Evolutionary conservation across 148 eudicot genomes (phyloP), one percentile per base, ranked within the genome.

Genomic region (Chenopodium album): DNA sequence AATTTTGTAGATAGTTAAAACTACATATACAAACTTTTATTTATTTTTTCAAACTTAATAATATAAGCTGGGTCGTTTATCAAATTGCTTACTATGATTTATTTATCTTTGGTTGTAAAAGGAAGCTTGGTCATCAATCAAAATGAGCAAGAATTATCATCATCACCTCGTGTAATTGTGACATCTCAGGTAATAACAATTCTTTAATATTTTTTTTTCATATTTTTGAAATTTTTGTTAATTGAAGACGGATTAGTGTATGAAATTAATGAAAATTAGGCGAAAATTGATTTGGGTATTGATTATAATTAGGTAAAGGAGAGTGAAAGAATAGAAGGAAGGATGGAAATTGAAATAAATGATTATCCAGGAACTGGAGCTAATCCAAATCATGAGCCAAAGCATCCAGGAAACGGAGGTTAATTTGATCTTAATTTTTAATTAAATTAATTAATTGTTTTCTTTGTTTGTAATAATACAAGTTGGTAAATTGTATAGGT

Each of bases 351-450:
- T 16, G 85, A 85, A 29, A 50, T 66, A 4, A 75, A 52, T n/a
- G 87, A 85, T 73, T 85, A 85, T 34, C 71, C 87, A 13, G 85
- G 83, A 8, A 47, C 85, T 31, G 82, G 82, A 62, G 87, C 87
- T 75, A 85, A 85, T 64, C 70, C 9, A 44, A 80, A 70, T 62
- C 87, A 85, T 76, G 87, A 85, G 3, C 87, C 87, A 1, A 78
- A 64, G 56, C 44, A 48, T 29, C 87, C 87, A 28, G 87, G 82
- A 77, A 82, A 46, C 29, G 47, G 60, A 7, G 82, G 68, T 29
- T 80, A 73, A 72, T 79, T 62, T 62, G 66, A 20, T 62, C 66
- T 9, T 20, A 22, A 62, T 1, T 79, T 69, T 28, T 73, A 3
- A 41, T 47, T 72, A 20, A 3, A 2, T 47, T 47, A 8, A 37